phyloP scores from a whole-genome alignment of 768 basidiomycete species.

The Calocera cornea region DNA sequence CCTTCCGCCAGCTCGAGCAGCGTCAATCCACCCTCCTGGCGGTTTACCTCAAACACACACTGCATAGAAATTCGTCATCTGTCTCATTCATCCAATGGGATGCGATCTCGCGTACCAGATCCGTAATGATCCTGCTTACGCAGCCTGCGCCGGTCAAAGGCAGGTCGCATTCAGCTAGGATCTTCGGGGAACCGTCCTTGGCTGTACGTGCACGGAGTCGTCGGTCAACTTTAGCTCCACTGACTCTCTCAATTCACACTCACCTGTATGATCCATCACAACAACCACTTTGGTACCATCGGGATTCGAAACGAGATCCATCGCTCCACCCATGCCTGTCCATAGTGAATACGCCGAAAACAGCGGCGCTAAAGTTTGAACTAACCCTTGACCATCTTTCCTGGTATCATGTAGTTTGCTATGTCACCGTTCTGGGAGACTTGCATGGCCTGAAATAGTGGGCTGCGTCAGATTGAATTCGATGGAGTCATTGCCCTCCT shows the following conservation, averaged over 20 bases:
- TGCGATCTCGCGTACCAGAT: conserved; percentile 38
- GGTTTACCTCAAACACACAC: conserved; percentile 72
- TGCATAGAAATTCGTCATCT: conserved; percentile 5
- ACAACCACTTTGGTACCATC: conserved; percentile 59
- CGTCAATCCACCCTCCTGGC: conserved; percentile 53
- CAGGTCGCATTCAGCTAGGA: conserved; percentile 64
- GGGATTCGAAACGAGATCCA: conserved; percentile 93
- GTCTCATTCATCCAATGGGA: background rate
- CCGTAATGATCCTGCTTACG: conserved; percentile 86
- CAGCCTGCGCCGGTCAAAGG: conserved; percentile 80
- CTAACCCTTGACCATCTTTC: conserved; percentile 50
- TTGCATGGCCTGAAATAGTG: conserved; percentile 84
- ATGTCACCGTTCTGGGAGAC: conserved; percentile 87
- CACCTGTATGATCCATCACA: background rate
- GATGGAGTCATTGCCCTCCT: too few relatives aligned
- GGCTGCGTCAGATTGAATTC: conserved; percentile 5
- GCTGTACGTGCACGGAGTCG: conserved; percentile 30
- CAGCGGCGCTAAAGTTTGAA: conserved; percentile 2
- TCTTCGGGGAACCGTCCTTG: conserved; percentile 81
- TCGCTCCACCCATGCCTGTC: conserved; percentile 83
- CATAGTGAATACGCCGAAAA: background rate
- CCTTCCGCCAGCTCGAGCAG: conserved; percentile 78
- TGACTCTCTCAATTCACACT: background rate
- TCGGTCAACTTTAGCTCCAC: background rate
- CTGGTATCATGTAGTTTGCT: conserved; percentile 97